Evolutionary conservation across 129 eudicot species (phyloP), one percentile per base, ranked within the genome.

Genomic region (Arctium minus): DNA sequence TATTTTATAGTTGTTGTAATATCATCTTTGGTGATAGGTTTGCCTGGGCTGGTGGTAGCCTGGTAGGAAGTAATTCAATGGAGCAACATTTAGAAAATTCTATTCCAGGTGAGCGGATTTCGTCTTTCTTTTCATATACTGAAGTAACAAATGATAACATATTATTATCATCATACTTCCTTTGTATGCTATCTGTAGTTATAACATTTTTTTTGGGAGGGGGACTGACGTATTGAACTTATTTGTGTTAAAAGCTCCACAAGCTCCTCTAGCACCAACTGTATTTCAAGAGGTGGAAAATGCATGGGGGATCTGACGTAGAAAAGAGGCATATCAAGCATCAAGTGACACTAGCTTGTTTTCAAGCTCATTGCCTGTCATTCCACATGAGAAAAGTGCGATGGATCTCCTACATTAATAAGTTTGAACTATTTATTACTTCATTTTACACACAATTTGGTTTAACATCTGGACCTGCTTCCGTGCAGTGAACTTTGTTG

Each of bases 311-410:
- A 80, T 88, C 60, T 94, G 81, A 29, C 82, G 62, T 9, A 71
- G 77, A 42, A 48, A 70, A 81, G 82, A 76, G 83, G 22, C 78
- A 27, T 83, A 86, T 85, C 90, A 88, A 75, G 80, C 92, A 27
- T 86, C 97, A 80, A 89, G 69, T 75, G 97, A 92, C 88, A 89
- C 89, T 6, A 88, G 92, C 84, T 85, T 94, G 85, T 94, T 94
- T 87, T 94, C 97, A 11, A 88, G 94, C 82, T 94, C 98, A 30
- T 83, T 92, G 81, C 97, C 98, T 36, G 94, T 86, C 83, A 88
- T 91, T 81, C 85, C 90, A 10, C 96, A 89, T 80, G 86, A 86
- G 80, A 93, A 91, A 81, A 70, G 88, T 88, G 75, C 32, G 81
- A 69, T 67, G 73, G 40, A 79, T 80, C 31, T 86, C 75, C 72